These are phyloP conservation scores for Colletotrichum australisinense DNA, from an alignment of 2,329 filamentous ascomycete genomes.

Conservation along the genomic window DNA sequence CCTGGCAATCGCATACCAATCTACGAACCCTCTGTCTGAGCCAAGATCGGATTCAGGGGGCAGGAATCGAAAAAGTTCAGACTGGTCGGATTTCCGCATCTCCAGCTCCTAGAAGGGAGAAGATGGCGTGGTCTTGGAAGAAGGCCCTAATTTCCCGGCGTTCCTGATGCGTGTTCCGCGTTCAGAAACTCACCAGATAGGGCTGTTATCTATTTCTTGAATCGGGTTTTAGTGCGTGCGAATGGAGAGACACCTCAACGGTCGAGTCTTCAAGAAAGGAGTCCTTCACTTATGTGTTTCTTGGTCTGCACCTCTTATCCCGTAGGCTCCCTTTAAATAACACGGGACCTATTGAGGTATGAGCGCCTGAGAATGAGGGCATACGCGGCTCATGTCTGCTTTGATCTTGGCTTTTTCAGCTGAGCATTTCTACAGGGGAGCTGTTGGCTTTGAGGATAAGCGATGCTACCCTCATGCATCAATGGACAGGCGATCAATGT, in stretches of 20 bases:
- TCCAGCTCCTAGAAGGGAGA: neutral
- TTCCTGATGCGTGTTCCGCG: conserved; percentile 1
- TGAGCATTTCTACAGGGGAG: neutral
- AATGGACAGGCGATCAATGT: neutral
- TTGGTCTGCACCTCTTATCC: too few relatives aligned
- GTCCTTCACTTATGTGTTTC: too few relatives aligned
- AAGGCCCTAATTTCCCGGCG: conserved; percentile 12
- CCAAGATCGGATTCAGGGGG: neutral
- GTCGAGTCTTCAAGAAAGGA: neutral
- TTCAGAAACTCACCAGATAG: neutral
- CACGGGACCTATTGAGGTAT: too few relatives aligned
- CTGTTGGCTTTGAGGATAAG: neutral
- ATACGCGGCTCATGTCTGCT: neutral
- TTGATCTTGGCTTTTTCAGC: neutral
- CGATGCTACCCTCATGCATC: neutral
- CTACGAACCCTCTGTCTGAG: neutral
- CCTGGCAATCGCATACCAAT: neutral
- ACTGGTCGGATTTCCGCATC: neutral
- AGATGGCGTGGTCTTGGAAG: neutral
- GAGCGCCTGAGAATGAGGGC: neutral
- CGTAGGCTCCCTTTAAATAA: too few relatives aligned
- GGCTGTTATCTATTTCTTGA: neutral
- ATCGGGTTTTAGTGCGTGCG: neutral
- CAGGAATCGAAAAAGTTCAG: neutral
- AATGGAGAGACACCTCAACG: neutral